These are phyloP conservation scores for Stemphylium beticola DNA, from an alignment of 2,329 filamentous ascomycete genomes.

Conservation along the genomic window DNA sequence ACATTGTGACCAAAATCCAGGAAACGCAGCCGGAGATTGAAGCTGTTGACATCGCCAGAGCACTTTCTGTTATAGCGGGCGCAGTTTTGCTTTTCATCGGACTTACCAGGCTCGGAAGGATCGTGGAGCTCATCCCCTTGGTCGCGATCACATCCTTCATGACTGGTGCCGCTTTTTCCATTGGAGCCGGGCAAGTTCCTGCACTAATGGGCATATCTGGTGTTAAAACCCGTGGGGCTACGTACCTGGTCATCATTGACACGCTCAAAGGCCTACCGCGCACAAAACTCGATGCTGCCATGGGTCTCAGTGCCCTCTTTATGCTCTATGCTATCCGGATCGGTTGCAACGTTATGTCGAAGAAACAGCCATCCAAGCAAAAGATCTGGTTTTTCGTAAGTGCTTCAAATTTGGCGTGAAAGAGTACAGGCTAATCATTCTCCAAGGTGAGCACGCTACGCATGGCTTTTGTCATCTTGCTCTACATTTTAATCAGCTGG, in stretches of 20 bases:
- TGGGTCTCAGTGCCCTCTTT: constrained; percentile 81
- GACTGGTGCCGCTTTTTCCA: constrained; percentile 94
- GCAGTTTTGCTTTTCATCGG: constrained; percentile 81
- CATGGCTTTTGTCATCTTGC: constrained; percentile 86
- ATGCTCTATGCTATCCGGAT: constrained; percentile 67
- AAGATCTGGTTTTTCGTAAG: constrained; percentile 80
- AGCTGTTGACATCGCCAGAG: constrained; percentile 70
- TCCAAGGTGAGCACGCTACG: constrained; percentile 93
- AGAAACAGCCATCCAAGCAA: constrained; percentile 72
- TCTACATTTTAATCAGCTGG: constrained; percentile 92
- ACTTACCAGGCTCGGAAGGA: constrained; percentile 80
- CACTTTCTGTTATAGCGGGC: constrained; percentile 79
- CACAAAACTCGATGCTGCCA: constrained; percentile 77
- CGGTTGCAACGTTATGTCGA: constrained; percentile 59
- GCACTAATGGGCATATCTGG: constrained; percentile 78
- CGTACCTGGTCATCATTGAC: constrained; percentile 86
- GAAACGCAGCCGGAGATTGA: constrained; percentile 54
- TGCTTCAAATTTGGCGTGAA: background rate
- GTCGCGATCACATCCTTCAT: constrained; percentile 94
- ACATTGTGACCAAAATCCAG: constrained; percentile 70
- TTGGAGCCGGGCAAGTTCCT: constrained; percentile 82
- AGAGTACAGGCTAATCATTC: constrained; percentile 53
- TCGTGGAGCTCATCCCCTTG: constrained; percentile 92
- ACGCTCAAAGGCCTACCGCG: constrained; percentile 74
- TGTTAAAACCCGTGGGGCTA: constrained; percentile 76